Evolutionary conservation across 2,329 filamentous ascomycete species (phyloP).

Genomic region (Helicocarpus griseus): DNA sequence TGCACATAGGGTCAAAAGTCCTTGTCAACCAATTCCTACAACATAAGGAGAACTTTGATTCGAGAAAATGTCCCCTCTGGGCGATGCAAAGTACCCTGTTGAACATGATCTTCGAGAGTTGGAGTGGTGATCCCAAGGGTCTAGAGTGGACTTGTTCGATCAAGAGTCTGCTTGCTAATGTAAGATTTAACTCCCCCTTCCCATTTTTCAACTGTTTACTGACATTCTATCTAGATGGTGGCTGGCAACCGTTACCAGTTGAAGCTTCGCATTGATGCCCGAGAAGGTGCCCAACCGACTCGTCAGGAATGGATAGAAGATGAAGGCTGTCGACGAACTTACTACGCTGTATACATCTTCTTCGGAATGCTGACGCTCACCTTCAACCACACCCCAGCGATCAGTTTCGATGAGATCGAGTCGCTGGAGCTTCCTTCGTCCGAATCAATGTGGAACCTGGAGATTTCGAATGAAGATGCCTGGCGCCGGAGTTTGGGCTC

Average conservation of each 20-base stretch:
- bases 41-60: conserved; percentile 98
- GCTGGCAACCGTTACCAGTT: conserved; percentile 93
- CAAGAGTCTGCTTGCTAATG: conserved; percentile 89
- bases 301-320: conserved; percentile 93
- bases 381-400: conserved; percentile 95
- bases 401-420: conserved; percentile 97
- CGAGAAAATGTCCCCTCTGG: conserved; percentile 92
- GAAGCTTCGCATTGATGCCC: conserved; percentile 83
- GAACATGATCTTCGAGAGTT: conserved; percentile 99
- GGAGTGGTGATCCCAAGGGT: conserved; percentile 96
- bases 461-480: conserved; percentile 63
- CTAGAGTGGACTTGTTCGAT: conserved; percentile 98
- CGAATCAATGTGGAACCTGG: conserved; percentile 87
- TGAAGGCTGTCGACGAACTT: conserved; percentile 90
- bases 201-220: conserved; percentile 11
- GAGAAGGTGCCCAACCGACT: conserved; percentile 63
- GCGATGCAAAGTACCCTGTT: conserved; percentile 94
- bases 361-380: conserved; percentile 90
- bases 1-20: conserved; percentile 95
- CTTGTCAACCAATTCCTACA: conserved; percentile 94
- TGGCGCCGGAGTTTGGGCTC: conserved; percentile 71
- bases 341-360: conserved; percentile 98
- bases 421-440: conserved; percentile 85
- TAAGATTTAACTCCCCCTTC: conserved; percentile 17
- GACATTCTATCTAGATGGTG: conserved; percentile 57